Conservation (phyloP, 139 green algal species). For the Chlorella sorokiniana region DNA sequence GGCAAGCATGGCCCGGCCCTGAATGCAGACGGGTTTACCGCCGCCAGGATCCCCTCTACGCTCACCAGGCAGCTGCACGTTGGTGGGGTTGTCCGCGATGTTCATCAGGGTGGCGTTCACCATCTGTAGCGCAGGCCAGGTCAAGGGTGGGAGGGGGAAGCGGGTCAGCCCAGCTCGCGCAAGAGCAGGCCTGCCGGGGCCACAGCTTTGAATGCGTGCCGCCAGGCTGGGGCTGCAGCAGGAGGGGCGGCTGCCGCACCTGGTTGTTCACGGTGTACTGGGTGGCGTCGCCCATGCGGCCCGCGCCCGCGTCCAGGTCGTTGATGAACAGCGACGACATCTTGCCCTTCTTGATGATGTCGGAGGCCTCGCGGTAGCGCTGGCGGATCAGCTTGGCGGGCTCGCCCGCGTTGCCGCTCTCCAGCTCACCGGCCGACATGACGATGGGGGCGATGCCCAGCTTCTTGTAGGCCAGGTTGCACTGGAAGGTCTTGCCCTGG, state of each 20-base stretch:
- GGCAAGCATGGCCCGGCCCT: too few relatives aligned
- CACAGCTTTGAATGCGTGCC: not conserved
- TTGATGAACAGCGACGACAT: slow-evolving; percentile 99
- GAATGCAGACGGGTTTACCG: too few relatives aligned
- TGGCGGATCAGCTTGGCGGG: slow-evolving; percentile 98
- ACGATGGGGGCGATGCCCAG: slow-evolving; percentile 96
- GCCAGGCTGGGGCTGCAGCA: not conserved
- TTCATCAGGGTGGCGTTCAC: slow-evolving; percentile 99
- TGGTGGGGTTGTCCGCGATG: slow-evolving; percentile 99
- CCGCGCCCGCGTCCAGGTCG: slow-evolving; percentile 95
- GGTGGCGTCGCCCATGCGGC: slow-evolving; percentile 94
- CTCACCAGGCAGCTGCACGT: slow-evolving; percentile 96
- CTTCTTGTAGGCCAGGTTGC: slow-evolving; percentile 96
- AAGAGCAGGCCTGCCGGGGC: too few relatives aligned
- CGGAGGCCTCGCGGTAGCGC: slow-evolving; percentile 90
- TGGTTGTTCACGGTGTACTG: slow-evolving; percentile 99
- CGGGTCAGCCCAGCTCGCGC: not conserved
- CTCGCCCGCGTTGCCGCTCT: slow-evolving; percentile 98
- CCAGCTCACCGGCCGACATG: slow-evolving; percentile 98
- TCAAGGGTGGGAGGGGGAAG: not conserved
- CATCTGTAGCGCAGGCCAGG: slow-evolving; percentile 59
- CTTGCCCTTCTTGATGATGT: slow-evolving; percentile 99
- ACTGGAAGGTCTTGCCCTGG: slow-evolving; percentile 99
- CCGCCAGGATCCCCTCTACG: not conserved
- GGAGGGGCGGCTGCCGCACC: slow-evolving; percentile 38